Evolutionary conservation across 2,329 filamentous ascomycete species (phyloP).

Genomic region (Dothidotthia symphoricarpi): DNA sequence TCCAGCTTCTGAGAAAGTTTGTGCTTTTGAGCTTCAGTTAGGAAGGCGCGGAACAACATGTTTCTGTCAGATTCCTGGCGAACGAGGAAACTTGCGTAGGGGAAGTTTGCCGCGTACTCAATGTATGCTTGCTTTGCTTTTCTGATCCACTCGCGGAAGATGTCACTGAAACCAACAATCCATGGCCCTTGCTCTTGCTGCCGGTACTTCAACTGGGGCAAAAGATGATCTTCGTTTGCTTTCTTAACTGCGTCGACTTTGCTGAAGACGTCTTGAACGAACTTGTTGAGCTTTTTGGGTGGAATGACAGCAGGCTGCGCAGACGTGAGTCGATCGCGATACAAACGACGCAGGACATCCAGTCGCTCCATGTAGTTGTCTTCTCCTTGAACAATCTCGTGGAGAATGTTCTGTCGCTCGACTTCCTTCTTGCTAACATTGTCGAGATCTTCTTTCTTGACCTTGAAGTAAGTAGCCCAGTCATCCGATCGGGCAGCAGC

Average conservation of each 20-base stretch:
- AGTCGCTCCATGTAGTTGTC: constrained; percentile 88
- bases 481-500: constrained; percentile 67
- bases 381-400: constrained; percentile 93
- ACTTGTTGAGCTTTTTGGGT: constrained; percentile 73
- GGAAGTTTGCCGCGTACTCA: constrained; percentile 86
- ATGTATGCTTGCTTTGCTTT: constrained; percentile 88
- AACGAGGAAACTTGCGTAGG: constrained; percentile 77
- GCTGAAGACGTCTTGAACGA: constrained; percentile 83
- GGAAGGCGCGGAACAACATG: constrained; percentile 78
- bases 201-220: constrained; percentile 92
- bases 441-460: constrained; percentile 74
- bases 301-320: constrained; percentile 78
- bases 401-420: constrained; percentile 87
- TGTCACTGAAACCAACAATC: constrained; percentile 90
- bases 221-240: constrained; percentile 87
- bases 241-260: constrained; percentile 84
- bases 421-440: constrained; percentile 79
- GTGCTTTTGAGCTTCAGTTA: constrained; percentile 76
- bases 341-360: constrained; percentile 79
- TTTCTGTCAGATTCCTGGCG: constrained; percentile 83
- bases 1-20: constrained; percentile 78
- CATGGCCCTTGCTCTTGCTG: constrained; percentile 96
- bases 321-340: constrained; percentile 73
- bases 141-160: constrained; percentile 97
- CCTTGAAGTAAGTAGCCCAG: constrained; percentile 85